Percentiles rank a stretch among this genome's conserved stretches.
Evolutionary conservation across 2,329 filamentous ascomycete species (phyloP).

Genomic region (Colletotrichum echinochloae): DNA sequence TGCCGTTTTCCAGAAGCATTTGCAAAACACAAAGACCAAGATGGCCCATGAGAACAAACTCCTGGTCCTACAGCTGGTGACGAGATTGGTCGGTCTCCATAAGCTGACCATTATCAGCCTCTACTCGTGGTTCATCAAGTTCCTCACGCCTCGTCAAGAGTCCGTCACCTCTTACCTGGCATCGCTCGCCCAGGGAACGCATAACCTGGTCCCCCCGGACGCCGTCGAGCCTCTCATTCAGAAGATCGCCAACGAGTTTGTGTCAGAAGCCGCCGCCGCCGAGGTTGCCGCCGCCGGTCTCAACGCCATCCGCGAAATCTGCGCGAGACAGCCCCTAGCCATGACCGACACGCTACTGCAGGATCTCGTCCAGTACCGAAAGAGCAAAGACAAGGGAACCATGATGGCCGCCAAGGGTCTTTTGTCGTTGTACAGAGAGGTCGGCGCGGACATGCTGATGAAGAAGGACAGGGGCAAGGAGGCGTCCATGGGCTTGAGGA

Average conservation of each 20-base stretch:
- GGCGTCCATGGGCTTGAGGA: slow-evolving; percentile 83
- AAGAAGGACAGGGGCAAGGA: slow-evolving; percentile 93
- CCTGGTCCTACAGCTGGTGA: slow-evolving; percentile 90
- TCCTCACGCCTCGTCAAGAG: slow-evolving; percentile 86
- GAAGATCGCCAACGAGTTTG: slow-evolving; percentile 98
- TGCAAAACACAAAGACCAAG: slow-evolving; percentile 87
- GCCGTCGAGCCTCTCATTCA: slow-evolving; percentile 88
- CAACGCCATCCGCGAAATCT: slow-evolving; percentile 95
- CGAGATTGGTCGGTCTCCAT: slow-evolving; percentile 90
- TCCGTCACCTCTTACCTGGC: slow-evolving; percentile 94
- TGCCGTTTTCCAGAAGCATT: slow-evolving; percentile 87
- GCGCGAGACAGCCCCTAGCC: slow-evolving; percentile 90
- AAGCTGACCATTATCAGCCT: slow-evolving; percentile 89
- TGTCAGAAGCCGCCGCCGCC: slow-evolving; percentile 90
- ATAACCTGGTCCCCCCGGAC: slow-evolving; percentile 92
- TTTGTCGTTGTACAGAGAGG: slow-evolving; percentile 89
- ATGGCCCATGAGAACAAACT: slow-evolving; percentile 90
- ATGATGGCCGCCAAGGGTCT: slow-evolving; percentile 98
- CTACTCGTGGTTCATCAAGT: slow-evolving; percentile 97
- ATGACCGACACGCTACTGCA: slow-evolving; percentile 97
- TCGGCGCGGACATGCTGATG: slow-evolving; percentile 88
- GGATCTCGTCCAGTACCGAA: slow-evolving; percentile 94
- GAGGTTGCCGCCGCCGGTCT: slow-evolving; percentile 93
- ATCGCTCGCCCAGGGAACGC: slow-evolving; percentile 90
- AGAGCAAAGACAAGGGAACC: slow-evolving; percentile 98